Evolutionary conservation across 257 asterid species (phyloP).

Genomic region (Forsythia suspensa): DNA sequence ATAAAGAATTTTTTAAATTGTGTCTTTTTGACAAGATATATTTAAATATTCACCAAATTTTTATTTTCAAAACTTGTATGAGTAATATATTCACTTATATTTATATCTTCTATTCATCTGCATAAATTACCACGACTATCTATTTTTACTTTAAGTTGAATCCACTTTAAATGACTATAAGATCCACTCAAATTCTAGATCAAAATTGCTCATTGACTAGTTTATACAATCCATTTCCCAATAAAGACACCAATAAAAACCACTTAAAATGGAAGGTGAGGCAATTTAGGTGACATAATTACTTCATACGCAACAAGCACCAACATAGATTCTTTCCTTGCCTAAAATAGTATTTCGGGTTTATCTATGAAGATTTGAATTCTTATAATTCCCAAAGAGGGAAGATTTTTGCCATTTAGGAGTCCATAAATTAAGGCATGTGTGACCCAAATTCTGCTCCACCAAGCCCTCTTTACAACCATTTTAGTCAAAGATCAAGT

Average conservation of each 20-base stretch:
- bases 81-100: not conserved
- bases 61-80: not conserved
- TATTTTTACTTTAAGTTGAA: not conserved
- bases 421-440: not conserved
- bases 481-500: slow-evolving; percentile 39
- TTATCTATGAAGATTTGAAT: not conserved
- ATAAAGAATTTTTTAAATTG: no score
- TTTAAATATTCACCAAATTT: no score
- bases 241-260: not conserved
- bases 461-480: slow-evolving; percentile 3
- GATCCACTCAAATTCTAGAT: not conserved
- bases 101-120: not conserved
- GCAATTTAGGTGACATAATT: not conserved
- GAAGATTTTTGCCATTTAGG: slow-evolving; percentile 21
- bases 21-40: no score
- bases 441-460: not conserved
- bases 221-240: not conserved
- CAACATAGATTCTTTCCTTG: slow-evolving; percentile 1
- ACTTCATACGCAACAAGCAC: not conserved
- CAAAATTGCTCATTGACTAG: not conserved
- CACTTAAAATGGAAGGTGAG: not conserved
- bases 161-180: not conserved
- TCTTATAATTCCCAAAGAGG: slow-evolving; percentile 25
- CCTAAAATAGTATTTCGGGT: not conserved
- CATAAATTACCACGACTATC: not conserved